Evolutionary conservation across 2,329 filamentous ascomycete genomes (phyloP), one percentile per base, ranked within the genome.

Genomic region (Parastagonospora avenae): DNA sequence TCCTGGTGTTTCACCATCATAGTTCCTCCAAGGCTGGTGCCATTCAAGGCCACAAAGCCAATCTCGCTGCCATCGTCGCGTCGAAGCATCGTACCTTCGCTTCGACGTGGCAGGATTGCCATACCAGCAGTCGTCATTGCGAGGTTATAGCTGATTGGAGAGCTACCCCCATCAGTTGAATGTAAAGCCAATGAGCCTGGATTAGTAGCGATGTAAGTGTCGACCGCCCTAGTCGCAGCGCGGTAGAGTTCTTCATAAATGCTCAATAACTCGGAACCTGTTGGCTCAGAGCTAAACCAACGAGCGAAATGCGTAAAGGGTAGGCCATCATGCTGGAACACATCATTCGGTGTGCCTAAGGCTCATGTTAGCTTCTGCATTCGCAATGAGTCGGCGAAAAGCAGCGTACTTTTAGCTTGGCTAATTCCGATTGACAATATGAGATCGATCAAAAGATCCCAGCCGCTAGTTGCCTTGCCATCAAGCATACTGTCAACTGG

Each of bases 401-500:
- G 19, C 19, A 39, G 38, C 32, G 12, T 52, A 55, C 53, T 46
- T 29, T 51, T 35, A 31, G 42, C 19, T 11, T 48, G 36, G n/a
- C 35, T 27, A 16, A 50, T 43, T 8, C 52, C 43, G 40, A 41
- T 50, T 38, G 56, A 58, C 15, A 72, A 37, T 31, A 78, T 71
- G 11, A 63, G 30, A 47, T 83, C 80, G 38, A 82, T 77, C n/a
- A 84, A 66, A 8, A 80, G 73, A 16, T 66, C 60, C 81, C 81
- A 84, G n/a, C 55, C 62, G 9, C 63, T 51, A 3, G 63, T 54
- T 4, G 67, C 64, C 11, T 72, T 67, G 28, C 71, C 59, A 9
- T 66, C 84, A 31, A 74, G 78, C 86, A 91, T 90, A 14, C 78
- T 74, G 7, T 82, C 78, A 0, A 90, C 79, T 0, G 87, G 86